These are phyloP conservation scores for Elaphomyces granulatus DNA, from an alignment of 495 filamentous ascomycete genomes.

Conservation along the genomic window DNA sequence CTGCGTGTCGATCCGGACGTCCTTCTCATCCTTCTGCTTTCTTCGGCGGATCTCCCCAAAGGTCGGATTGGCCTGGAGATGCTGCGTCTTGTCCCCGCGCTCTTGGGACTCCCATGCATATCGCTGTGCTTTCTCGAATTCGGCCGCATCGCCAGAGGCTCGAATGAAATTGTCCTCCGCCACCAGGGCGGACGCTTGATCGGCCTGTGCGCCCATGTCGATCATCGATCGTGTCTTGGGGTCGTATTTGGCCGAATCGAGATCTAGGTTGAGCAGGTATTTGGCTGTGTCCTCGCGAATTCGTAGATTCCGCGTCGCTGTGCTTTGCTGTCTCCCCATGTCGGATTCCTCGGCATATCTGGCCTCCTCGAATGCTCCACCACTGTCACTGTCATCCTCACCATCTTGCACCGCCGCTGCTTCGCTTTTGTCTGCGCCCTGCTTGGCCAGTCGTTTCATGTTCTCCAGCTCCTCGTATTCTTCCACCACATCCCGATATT, in stretches of 20 bases:
- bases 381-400: constrained; percentile 38
- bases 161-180: constrained; percentile 91
- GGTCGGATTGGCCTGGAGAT: constrained; percentile 93
- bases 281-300: constrained; percentile 98
- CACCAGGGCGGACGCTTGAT: constrained; percentile 74
- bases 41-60: constrained; percentile 73
- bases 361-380: constrained; percentile 44
- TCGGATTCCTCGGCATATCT: constrained; percentile 96
- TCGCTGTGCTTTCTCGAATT: constrained; percentile 77
- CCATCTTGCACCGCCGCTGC: constrained; percentile 18
- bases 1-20: constrained; percentile 49
- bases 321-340: constrained; percentile 82
- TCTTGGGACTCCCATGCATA: constrained; percentile 97
- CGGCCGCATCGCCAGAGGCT: constrained; percentile 82
- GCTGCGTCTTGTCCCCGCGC: constrained; percentile 54
- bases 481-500: constrained; percentile 72
- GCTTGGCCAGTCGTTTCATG: constrained; percentile 46
- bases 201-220: constrained; percentile 66
- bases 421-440: constrained; percentile 24
- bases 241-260: constrained; percentile 96
- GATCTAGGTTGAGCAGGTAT: constrained; percentile 85
- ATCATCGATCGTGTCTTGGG: constrained; percentile 94
- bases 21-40: constrained; percentile 57
- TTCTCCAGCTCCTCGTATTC: constrained; percentile 80
- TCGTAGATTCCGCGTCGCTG: constrained; percentile 76